These are phyloP conservation scores for Aspergillus panamensis DNA, from an alignment of 495 filamentous ascomycete genomes.

Conservation along the genomic window DNA sequence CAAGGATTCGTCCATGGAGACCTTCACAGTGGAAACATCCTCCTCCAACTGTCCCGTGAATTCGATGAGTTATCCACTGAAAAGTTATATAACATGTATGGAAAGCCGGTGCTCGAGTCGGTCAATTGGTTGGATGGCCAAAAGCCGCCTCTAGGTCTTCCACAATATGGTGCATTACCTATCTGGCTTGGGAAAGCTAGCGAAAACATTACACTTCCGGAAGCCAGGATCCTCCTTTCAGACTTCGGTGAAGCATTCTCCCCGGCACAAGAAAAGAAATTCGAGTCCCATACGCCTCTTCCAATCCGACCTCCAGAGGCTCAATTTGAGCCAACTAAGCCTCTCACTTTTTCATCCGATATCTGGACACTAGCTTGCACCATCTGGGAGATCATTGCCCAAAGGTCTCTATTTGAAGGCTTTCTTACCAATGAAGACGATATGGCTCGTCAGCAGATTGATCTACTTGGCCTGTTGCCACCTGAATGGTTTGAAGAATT, in stretches of 20 bases:
- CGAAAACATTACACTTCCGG: conserved; percentile 27
- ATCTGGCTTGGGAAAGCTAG: conserved; percentile 33
- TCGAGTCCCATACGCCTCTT: conserved; percentile 33
- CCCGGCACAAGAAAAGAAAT: conserved; percentile 25
- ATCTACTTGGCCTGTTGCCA: conserved; percentile 30
- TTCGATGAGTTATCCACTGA: conserved; percentile 25
- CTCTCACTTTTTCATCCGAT: conserved; percentile 35
- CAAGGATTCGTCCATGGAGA: conserved; percentile 35
- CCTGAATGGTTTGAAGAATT: conserved; percentile 31
- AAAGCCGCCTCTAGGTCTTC: conserved; percentile 22
- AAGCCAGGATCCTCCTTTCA: conserved; percentile 34
- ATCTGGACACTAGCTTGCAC: conserved; percentile 39
- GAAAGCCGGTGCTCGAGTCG: conserved; percentile 27
- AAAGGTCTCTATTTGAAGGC: conserved; percentile 22
- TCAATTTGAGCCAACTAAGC: conserved; percentile 29
- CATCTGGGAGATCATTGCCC: conserved; percentile 31
- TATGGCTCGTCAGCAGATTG: conserved; percentile 36
- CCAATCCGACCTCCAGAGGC: conserved; percentile 31
- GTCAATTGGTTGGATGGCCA: conserved; percentile 28
- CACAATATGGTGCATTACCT: conserved; percentile 21
- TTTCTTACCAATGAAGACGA: conserved; percentile 28
- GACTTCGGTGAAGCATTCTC: conserved; percentile 42
- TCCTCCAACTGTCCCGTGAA: conserved; percentile 21
- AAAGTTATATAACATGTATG: conserved; percentile 29
- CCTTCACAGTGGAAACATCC: conserved; percentile 34